Evolutionary conservation across 495 filamentous ascomycete genomes (phyloP).

Genomic region (Pseudomonodictys pantanalensis): DNA sequence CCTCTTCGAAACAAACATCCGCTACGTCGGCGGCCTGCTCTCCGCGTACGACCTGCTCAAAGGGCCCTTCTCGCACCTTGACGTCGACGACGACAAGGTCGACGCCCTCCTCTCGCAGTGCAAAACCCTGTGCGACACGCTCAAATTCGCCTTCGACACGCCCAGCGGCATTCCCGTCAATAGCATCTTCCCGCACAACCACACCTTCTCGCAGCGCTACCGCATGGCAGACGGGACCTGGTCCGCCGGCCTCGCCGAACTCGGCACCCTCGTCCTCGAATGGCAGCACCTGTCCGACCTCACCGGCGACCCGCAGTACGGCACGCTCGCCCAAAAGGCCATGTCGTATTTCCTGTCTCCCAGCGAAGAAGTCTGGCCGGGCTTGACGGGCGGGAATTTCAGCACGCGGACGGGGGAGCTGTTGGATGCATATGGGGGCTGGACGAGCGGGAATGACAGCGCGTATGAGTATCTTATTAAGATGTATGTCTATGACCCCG

Average conservation of each 20-base stretch:
- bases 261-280: conserved; percentile 60
- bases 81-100: conserved; percentile 44
- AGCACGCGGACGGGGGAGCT: conserved; percentile 63
- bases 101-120: conserved; percentile 63
- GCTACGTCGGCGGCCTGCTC: conserved; percentile 75
- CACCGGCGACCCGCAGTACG: conserved; percentile 65
- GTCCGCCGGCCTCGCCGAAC: conserved; percentile 37
- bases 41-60: conserved; percentile 79
- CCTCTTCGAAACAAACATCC: conserved; percentile 86
- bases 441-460: conserved; percentile 76
- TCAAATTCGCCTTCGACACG: conserved; percentile 77
- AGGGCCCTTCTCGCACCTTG: conserved; percentile 59
- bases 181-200: conserved; percentile 58
- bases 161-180: conserved; percentile 75
- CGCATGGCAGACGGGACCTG: conserved; percentile 10
- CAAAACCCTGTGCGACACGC: conserved; percentile 62
- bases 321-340: conserved; percentile 61
- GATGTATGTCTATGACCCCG: conserved; percentile 81
- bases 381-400: conserved; percentile 71
- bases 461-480: conserved; percentile 94
- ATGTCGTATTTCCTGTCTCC: conserved; percentile 71
- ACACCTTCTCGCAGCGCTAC: conserved; percentile 13
- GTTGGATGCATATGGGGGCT: conserved; percentile 66
- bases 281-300: conserved; percentile 83
- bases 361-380: conserved; percentile 68